Evolutionary conservation across 2,329 filamentous ascomycete species (phyloP), one percentile per base, ranked within the genome.

Genomic region (Aspergillus sp.): DNA sequence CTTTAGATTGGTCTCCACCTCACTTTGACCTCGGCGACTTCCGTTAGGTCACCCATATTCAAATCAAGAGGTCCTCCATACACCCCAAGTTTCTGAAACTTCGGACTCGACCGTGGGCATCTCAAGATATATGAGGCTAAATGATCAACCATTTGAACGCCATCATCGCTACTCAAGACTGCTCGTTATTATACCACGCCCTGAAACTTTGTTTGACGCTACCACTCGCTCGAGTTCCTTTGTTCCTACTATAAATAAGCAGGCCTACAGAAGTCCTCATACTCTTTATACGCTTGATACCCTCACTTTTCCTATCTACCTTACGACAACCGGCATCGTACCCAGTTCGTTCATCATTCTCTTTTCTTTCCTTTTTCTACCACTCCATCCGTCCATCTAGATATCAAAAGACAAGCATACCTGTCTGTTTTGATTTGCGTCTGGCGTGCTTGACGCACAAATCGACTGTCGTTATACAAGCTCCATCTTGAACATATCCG

Each of bases 1-100:
- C 66, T 50, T 61, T 76, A 57, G 68, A 75, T 59, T 76, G 73
- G 73, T 59, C 70, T 33, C 73, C 72, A 6, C 73, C 73, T 12
- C 68, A 73, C 52, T 61, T 76, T 46, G 71, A 75, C 49, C 56
- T 74, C 44, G 66, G 63, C 54, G 64, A 71, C 30, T 61, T 72
- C 19, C 63, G 62, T 19, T 71, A 54, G 34, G 60, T 37, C 58
- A 30, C n/a, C 56, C 45, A 2, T 51, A 9, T 17, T 24, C 33
- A 5, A 19, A 19, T 19, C 39, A 37, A 60, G 40, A 19, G 8
- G 33, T 22, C 15, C n/a, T 33, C 15, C n/a, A 19, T 17, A 15
- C 19, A 17, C 19, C 34, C 9, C 22, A 22, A 34, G 24, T n/a
- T 9, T 37, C 34, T 42, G 27, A 7, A 42, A 50, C 3, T 20